phyloP scores from a whole-genome alignment of 257 asterid species.

The Salvia rosmarinus region DNA sequence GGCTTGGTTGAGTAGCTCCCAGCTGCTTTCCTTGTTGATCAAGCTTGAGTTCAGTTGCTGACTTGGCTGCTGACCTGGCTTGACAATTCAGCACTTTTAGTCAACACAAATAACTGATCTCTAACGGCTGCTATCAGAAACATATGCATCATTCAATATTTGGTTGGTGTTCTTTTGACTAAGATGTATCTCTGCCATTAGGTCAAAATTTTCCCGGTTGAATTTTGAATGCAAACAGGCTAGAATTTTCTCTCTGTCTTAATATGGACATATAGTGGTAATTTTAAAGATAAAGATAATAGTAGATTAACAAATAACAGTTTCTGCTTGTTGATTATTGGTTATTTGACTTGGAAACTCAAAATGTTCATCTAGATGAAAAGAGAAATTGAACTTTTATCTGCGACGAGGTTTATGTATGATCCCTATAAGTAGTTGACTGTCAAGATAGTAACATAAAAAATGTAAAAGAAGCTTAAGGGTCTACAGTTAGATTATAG shows the following conservation, averaged over 20 bases:
- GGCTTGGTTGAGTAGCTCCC: too few relatives aligned
- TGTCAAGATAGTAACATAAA: background rate
- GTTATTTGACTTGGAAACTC: background rate
- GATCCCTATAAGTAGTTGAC: background rate
- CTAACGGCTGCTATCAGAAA: background rate
- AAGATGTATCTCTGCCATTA: background rate
- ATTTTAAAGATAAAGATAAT: background rate
- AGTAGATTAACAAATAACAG: too few relatives aligned
- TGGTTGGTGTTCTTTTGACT: background rate
- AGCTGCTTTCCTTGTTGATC: too few relatives aligned
- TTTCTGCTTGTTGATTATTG: background rate
- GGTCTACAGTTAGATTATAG: background rate
- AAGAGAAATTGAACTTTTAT: background rate
- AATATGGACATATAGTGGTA: background rate
- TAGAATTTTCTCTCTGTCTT: background rate
- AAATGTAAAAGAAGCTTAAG: background rate
- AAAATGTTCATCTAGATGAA: background rate
- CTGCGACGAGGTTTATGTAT: background rate
- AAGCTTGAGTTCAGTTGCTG: too few relatives aligned
- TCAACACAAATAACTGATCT: too few relatives aligned
- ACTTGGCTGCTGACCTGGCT: too few relatives aligned
- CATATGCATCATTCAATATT: background rate
- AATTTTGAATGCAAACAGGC: background rate
- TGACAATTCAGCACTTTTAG: too few relatives aligned
- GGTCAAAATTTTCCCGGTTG: background rate